Conservation (phyloP, 805 yeast genomes). For the Ogataea siamensis region DNA sequence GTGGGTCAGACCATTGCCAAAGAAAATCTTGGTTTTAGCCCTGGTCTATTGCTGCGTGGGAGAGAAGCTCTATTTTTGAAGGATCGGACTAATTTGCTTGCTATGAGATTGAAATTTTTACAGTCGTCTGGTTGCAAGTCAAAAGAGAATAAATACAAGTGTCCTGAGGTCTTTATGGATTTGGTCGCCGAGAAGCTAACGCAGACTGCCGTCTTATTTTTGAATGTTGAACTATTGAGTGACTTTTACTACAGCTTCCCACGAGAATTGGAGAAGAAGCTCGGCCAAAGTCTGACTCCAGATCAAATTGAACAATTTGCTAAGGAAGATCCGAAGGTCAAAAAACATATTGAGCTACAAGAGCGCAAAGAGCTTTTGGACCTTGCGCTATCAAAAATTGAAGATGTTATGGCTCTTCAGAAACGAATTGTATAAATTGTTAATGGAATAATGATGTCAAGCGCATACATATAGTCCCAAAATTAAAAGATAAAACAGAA, state of each 20-base stretch:
- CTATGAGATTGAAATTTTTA: conserved; percentile 73
- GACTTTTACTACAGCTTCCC: conserved; percentile 97
- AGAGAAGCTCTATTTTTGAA: conserved; percentile 76
- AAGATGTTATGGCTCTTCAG: conserved; percentile 72
- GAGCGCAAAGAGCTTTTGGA: conserved; percentile 88
- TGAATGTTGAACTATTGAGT: conserved; percentile 89
- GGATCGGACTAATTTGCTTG: conserved; percentile 67
- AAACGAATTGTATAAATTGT: conserved; percentile 27
- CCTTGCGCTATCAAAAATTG: conserved; percentile 80
- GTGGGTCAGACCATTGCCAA: conserved; percentile 43
- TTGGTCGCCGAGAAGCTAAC: conserved; percentile 91
- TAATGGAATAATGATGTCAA: not conserved
- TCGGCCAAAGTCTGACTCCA: conserved; percentile 58
- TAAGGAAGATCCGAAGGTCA: conserved; percentile 88
- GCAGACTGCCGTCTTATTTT: conserved; percentile 85
- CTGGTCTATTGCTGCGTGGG: conserved; percentile 72
- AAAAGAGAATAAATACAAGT: conserved; percentile 79
- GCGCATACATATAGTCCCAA: too few species aligned
- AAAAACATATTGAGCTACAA: conserved; percentile 88
- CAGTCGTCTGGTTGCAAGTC: conserved; percentile 72
- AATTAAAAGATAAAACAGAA: too few species aligned
- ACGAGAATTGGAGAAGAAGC: conserved; percentile 78
- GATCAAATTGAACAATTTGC: conserved; percentile 89
- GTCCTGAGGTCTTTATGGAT: conserved; percentile 93
- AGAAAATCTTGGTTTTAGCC: conserved; percentile 84